Base-by-base conservation (phyloP, 139 green algal genomes). In the Micractinium conductrix region DNA sequence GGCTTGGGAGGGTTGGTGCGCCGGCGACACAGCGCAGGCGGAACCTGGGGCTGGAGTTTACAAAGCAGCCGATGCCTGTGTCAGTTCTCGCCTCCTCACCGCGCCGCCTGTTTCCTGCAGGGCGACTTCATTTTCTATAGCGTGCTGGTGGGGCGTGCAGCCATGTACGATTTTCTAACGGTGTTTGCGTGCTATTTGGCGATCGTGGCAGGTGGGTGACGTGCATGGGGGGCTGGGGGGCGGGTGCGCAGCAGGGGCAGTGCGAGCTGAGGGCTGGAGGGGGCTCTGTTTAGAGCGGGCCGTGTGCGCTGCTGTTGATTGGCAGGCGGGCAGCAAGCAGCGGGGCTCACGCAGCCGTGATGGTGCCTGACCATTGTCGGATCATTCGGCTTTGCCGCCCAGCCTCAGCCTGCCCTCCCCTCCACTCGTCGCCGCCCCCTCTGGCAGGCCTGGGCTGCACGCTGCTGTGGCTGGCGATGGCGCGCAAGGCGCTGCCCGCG, bases 81-180 rank as follows among this genome's bases (percentile, higher is more conserved):
- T 42, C 63, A 71, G 28, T 21, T 26, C n/a, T n/a, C n/a, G n/a
- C n/a, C n/a, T n/a, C n/a, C n/a, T n/a, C n/a, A n/a, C n/a, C n/a
- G n/a, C n/a, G n/a, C n/a, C n/a, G 2, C 63, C n/a, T 71, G 63
- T 30, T 30, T 30, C 28, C 19, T 71, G 63, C 63, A 55, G 14
- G 85, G 85, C 10, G 97, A 99, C 91, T 99, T 99, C 89, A 99
- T 99, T 75, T 99, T 99, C 87, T 91, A 91, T 60, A 67, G 88
- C 44, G 92, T 99, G 74, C 90, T 99, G 30, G 95, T 98, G n/a
- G 95, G 95, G 0, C 88, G 97, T 3, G 97, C 97, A 10, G 95
- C 96, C 9, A 98, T 98, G 94, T 98, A 98, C 84, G 97, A 99
- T 87, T 93, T 95, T 85, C 94, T 99, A 84, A 98, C 95, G 24